A percentile compares a stretch with the other conserved stretches of the same genome.
Evolutionary conservation across 1,284 basidiomycete species (phyloP).

Genomic region (Malassezia arunalokei): DNA sequence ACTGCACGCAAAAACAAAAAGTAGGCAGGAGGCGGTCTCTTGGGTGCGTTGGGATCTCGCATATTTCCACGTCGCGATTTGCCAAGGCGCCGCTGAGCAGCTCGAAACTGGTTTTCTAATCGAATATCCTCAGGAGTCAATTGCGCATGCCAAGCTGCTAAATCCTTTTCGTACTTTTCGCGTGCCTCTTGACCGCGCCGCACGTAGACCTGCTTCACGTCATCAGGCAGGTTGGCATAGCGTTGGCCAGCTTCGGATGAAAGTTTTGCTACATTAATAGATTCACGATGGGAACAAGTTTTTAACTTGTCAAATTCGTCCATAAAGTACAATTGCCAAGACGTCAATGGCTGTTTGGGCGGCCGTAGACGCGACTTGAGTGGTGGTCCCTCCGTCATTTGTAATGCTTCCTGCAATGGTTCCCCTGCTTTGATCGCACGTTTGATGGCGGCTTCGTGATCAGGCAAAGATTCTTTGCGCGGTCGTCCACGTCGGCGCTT

Average conservation of each 20-base stretch:
- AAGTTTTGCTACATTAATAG: constrained; percentile 87
- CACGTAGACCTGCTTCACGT: constrained; percentile 55
- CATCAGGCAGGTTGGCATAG: constrained; percentile 64
- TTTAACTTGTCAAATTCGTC: constrained; percentile 80
- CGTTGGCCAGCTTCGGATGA: constrained; percentile 87
- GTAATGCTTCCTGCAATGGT: too few relatives aligned
- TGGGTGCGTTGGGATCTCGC: constrained; percentile 90
- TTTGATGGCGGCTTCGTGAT: background rate
- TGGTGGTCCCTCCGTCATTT: too few relatives aligned
- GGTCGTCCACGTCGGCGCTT: background rate
- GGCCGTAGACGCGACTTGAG: constrained; percentile 57
- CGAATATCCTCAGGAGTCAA: constrained; percentile 90
- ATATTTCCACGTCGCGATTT: constrained; percentile 86
- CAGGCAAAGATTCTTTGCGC: background rate
- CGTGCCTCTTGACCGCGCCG: constrained; percentile 64
- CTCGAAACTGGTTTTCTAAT: constrained; percentile 77
- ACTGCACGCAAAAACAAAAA: constrained; percentile 74
- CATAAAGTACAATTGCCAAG: constrained; percentile 93
- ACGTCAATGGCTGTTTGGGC: constrained; percentile 81
- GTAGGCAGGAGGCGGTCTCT: constrained; percentile 86
- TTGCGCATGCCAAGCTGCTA: constrained; percentile 70
- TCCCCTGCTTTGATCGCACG: too few relatives aligned
- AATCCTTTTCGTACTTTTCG: constrained; percentile 65
- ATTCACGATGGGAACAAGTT: constrained; percentile 50
- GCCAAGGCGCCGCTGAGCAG: constrained; percentile 82